These are phyloP conservation scores for Arachis monticola DNA, from an alignment of 331 rosid genomes.

Conservation along the genomic window DNA sequence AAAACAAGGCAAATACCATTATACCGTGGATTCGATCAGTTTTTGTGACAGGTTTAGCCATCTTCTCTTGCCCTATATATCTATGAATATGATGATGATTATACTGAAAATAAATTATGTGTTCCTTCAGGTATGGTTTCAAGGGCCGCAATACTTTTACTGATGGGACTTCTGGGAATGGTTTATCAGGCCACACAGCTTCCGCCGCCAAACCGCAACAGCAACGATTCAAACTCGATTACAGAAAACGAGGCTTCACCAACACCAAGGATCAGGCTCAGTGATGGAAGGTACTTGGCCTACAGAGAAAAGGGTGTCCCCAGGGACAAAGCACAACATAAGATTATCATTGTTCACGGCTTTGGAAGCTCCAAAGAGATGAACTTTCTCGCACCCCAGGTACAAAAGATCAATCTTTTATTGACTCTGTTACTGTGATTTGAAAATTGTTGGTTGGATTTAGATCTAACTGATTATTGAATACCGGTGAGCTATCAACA, in stretches of 20 bases:
- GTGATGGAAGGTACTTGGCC: conserved; percentile 83
- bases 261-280: conserved; percentile 64
- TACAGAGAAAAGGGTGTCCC: conserved; percentile 79
- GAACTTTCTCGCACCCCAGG: conserved; percentile 83
- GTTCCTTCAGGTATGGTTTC: conserved; percentile 60
- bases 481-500: no score
- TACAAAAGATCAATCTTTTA: conserved; percentile 27
- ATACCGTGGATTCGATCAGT: no score
- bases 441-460: no score
- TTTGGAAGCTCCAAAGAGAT: conserved; percentile 96
- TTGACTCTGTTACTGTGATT: background rate
- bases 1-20: background rate
- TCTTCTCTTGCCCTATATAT: conserved; percentile 1
- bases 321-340: conserved; percentile 57
- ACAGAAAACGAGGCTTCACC: conserved; percentile 41
- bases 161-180: conserved; percentile 69
- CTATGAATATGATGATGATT: conserved; percentile 8
- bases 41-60: conserved; percentile 44
- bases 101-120: conserved; percentile 1
- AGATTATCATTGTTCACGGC: conserved; percentile 77
- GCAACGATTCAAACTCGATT: background rate
- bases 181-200: conserved; percentile 66
- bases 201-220: conserved; percentile 47
- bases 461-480: background rate
- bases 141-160: conserved; percentile 53